These are phyloP conservation scores for Drechmeria coniospora DNA, from an alignment of 2,329 filamentous ascomycete genomes.

Conservation along the genomic window DNA sequence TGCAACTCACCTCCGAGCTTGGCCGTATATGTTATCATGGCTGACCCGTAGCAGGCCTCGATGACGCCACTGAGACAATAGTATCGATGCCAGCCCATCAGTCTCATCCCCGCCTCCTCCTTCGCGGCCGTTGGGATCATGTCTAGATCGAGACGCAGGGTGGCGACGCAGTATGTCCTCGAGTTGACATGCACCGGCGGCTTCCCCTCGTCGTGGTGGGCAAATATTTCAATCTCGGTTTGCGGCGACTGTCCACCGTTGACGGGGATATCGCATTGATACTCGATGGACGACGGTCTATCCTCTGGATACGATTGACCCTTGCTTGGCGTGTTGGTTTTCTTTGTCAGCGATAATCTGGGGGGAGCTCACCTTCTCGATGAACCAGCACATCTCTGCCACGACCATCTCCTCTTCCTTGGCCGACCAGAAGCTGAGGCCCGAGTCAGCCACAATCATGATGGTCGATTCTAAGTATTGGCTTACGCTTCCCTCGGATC, in stretches of 20 bases:
- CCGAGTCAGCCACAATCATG: constrained; percentile 4
- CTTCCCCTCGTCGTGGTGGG: constrained; percentile 15
- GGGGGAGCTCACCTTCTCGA: constrained; percentile 18
- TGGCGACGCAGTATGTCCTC: constrained; percentile 16
- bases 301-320: constrained; percentile 22
- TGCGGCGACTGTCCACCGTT: constrained; percentile 18
- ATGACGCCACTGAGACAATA: constrained; percentile 21
- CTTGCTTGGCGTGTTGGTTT: too few relatives aligned
- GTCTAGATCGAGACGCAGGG: constrained; percentile 18
- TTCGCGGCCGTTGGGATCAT: constrained; percentile 18
- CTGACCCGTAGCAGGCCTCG: constrained; percentile 22
- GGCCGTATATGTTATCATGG: constrained; percentile 21
- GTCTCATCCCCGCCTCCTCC: constrained; percentile 13
- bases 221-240: constrained; percentile 22
- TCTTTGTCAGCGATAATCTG: constrained; percentile 1
- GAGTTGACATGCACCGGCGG: constrained; percentile 15
- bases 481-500: constrained; percentile 20
- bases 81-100: constrained; percentile 21
- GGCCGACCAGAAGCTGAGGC: constrained; percentile 19
- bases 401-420: constrained; percentile 21
- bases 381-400: constrained; percentile 24
- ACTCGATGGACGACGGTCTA: constrained; percentile 19
- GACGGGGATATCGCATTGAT: constrained; percentile 22
- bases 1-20: constrained; percentile 19
- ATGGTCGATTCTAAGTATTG: too few relatives aligned